These are phyloP conservation scores for Trichosanthes truncata DNA, from an alignment of 306 rosid species.

Conservation along the genomic window DNA sequence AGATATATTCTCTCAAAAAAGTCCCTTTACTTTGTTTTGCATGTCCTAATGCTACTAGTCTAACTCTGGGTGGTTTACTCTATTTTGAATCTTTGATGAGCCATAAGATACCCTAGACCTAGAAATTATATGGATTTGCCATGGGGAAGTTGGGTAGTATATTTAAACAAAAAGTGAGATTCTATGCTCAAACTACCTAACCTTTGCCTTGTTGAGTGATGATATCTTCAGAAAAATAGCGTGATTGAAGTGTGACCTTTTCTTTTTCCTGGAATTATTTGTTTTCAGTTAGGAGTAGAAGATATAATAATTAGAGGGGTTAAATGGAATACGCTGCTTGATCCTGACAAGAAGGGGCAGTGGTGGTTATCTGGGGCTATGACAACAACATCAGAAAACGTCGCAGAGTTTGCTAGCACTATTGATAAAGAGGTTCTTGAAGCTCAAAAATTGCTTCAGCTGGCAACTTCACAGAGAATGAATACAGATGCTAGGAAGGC, in stretches of 20 bases:
- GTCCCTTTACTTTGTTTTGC: not conserved
- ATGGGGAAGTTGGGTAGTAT: not conserved
- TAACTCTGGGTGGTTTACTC: not conserved
- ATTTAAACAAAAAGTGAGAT: not conserved
- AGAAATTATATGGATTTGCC: not conserved
- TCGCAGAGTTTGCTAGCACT: conserved; percentile 56
- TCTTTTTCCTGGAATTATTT: not conserved
- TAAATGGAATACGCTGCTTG: conserved; percentile 79
- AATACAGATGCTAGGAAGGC: conserved; percentile 86
- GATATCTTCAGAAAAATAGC: not conserved
- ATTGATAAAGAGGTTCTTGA: conserved; percentile 77
- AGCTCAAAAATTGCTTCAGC: conserved; percentile 76
- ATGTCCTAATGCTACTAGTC: not conserved
- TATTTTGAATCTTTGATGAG: not conserved
- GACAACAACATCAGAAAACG: conserved; percentile 35
- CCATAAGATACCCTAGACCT: not conserved
- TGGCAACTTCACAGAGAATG: conserved; percentile 88
- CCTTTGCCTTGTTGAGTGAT: not conserved
- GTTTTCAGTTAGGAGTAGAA: conserved; percentile 59
- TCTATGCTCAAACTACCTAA: not conserved
- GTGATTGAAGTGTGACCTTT: not conserved
- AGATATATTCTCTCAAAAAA: not conserved
- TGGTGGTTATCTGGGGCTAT: conserved; percentile 78
- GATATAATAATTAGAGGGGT: conserved; percentile 61
- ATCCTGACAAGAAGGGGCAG: conserved; percentile 81